phyloP scores from a whole-genome alignment of 148 eudicot genomes.

The Nepenthes mirabilis region DNA sequence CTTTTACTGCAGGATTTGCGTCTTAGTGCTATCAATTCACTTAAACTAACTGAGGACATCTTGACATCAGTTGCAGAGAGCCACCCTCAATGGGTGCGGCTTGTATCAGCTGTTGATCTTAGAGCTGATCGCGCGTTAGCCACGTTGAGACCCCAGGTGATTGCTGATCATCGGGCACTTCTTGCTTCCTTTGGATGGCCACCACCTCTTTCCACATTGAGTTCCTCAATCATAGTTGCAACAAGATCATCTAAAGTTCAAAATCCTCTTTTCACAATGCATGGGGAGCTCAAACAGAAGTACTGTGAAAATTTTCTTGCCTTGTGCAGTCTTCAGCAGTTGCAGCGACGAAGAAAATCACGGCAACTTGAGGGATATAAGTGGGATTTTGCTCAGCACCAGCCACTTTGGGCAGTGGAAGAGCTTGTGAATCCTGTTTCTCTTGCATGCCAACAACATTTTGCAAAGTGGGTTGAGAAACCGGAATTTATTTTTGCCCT shows the following conservation, averaged over 20 bases:
- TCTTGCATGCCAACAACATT: conserved; percentile 68
- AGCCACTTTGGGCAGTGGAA: conserved; percentile 94
- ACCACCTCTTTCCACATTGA: conserved; percentile 59
- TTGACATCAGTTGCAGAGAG: conserved; percentile 45
- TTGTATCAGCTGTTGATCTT: conserved; percentile 82
- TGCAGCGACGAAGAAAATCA: conserved; percentile 67
- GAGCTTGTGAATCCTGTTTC: conserved; percentile 83
- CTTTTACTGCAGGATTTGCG: conserved; percentile 38
- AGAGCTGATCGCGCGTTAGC: conserved; percentile 84
- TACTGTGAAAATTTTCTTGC: conserved; percentile 78
- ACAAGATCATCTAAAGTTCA: conserved; percentile 30
- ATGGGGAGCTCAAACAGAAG: conserved; percentile 59
- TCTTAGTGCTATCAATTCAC: conserved; percentile 46
- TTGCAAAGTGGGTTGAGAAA: conserved; percentile 74
- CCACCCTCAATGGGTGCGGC: conserved; percentile 71
- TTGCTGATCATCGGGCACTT: conserved; percentile 83
- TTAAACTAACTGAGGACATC: conserved; percentile 53
- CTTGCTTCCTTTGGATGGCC: conserved; percentile 92
- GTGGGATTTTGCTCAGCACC: conserved; percentile 36
- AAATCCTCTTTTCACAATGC: conserved; percentile 74
- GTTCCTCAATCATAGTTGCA: conserved; percentile 31
- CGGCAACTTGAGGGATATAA: conserved; percentile 72
- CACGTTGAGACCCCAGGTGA: conserved; percentile 80
- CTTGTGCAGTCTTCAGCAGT: conserved; percentile 68
- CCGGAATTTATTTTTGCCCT: conserved; percentile 94